These are phyloP conservation scores for Eucalyptus pauciflora DNA, from an alignment of 345 rosid species.

Conservation along the genomic window DNA sequence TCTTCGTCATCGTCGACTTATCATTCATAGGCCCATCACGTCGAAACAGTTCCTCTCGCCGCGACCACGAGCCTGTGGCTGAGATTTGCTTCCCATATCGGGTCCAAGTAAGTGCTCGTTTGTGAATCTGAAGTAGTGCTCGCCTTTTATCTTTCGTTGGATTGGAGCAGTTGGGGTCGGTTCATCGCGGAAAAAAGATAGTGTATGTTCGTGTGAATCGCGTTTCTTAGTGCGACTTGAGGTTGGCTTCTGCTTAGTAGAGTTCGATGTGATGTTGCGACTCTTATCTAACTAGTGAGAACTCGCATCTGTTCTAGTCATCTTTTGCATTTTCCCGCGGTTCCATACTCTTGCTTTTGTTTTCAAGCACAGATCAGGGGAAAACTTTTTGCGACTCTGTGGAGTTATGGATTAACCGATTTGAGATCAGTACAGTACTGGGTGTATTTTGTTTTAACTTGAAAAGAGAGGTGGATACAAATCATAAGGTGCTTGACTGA, in stretches of 20 bases:
- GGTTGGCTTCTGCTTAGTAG: background rate
- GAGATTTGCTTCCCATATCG: background rate
- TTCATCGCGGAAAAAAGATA: background rate
- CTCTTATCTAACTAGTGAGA: background rate
- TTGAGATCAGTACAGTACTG: background rate
- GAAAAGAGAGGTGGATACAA: background rate
- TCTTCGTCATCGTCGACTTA: background rate
- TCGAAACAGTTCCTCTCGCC: background rate
- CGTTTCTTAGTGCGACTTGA: background rate
- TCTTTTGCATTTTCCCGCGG: background rate
- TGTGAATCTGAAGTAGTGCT: background rate
- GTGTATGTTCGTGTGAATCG: background rate
- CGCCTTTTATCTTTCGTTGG: background rate
- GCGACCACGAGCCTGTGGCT: background rate
- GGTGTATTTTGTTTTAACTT: background rate
- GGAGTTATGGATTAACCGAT: background rate
- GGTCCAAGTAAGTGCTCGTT: background rate
- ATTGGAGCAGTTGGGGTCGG: background rate
- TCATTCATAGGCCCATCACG: background rate
- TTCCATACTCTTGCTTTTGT: background rate
- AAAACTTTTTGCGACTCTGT: background rate
- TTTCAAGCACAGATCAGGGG: background rate
- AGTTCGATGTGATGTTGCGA: background rate
- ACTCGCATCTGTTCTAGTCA: background rate
- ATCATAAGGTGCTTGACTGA: background rate